Base-by-base conservation (phyloP, 2,329 filamentous ascomycete species). In the Penicillium sp. region DNA sequence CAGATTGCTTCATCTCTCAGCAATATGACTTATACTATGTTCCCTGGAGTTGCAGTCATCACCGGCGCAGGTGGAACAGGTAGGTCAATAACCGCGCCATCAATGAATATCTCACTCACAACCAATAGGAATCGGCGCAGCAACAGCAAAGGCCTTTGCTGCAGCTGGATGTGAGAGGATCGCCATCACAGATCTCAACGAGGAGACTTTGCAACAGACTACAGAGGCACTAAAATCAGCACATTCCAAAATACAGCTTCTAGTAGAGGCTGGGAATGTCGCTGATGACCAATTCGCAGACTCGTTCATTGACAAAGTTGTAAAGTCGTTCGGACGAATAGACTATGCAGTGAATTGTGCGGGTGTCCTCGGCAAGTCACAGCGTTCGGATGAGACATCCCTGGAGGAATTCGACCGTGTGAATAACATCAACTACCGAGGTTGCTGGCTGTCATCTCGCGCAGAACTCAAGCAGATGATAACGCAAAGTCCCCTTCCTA, bases 341-440 rank as follows among this genome's bases (percentile, higher is more conserved):
- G 80, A 83, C 57, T 83, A 82, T 59, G 74, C 74, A 0, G 76
- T 82, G 6, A 79, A 78, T 49, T 81, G 79, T 44, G 80, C 80
- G 0, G 80, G 80, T 0, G 72, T 82, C 57, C 40, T 66, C 11
- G 61, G 64, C 7, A 40, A 58, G 5, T 43, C 58, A 3, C 34
- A 54, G 16, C 60, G 63, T 19, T 64, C 65, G 2, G 51, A 72
- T 27, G 78, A 82, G 41, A 78, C 73, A n/a, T 60, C 71, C 0
- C 62, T 71, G 0, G 69, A 71, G 1, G 69, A 69, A 9, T 83
- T 82, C 38, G 79, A 83, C 48, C 67, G 67, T 7, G 70, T 83
- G 39, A 81, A 76, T 31, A 72, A 67, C 34, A 71, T 82, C 58
- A 83, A 83, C 55, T 81, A 81, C 55, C 72, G 73, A 13, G 79